phyloP scores from a whole-genome alignment of 768 basidiomycete genomes.

The Auriscalpium vulgare region DNA sequence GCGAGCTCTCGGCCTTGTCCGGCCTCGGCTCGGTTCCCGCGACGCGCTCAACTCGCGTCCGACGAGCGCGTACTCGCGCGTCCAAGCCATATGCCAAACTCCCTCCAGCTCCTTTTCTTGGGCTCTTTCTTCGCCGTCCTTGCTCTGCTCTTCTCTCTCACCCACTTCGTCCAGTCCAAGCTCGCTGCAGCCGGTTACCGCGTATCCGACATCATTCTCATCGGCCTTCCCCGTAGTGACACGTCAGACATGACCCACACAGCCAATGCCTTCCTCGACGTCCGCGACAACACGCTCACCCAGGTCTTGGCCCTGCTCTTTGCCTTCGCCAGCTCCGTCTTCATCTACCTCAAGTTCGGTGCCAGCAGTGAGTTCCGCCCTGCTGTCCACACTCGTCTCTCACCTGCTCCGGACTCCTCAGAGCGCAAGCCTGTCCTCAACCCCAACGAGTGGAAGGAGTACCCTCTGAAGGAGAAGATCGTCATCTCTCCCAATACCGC shows the following conservation, averaged over 20 bases:
- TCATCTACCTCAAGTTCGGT: constrained; percentile 46
- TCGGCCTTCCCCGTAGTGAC: constrained; percentile 38
- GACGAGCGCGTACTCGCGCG: not conserved
- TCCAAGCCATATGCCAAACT: constrained; percentile 42
- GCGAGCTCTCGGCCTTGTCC: too few species aligned
- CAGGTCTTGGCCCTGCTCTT: constrained; percentile 48
- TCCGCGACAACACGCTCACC: constrained; percentile 25
- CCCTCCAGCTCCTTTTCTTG: constrained; percentile 47
- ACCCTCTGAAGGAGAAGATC: constrained; percentile 73
- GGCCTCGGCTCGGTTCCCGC: not conserved
- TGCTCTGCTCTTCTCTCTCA: constrained; percentile 36
- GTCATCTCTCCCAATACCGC: constrained; percentile 93
- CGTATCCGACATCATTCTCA: constrained; percentile 51
- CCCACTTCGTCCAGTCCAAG: constrained; percentile 31
- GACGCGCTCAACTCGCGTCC: not conserved
- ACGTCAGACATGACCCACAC: constrained; percentile 7
- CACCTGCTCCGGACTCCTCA: constrained; percentile 20
- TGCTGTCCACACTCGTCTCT: not conserved
- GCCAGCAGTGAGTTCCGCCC: constrained; percentile 26
- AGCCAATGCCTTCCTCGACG: constrained; percentile 20
- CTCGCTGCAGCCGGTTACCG: constrained; percentile 52
- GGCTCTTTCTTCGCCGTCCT: constrained; percentile 43
- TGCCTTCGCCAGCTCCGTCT: constrained; percentile 38
- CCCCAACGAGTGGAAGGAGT: constrained; percentile 72
- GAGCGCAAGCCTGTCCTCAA: constrained; percentile 66